Conservation (phyloP, 495 filamentous ascomycete genomes). For the Aeminium ludgeri region DNA sequence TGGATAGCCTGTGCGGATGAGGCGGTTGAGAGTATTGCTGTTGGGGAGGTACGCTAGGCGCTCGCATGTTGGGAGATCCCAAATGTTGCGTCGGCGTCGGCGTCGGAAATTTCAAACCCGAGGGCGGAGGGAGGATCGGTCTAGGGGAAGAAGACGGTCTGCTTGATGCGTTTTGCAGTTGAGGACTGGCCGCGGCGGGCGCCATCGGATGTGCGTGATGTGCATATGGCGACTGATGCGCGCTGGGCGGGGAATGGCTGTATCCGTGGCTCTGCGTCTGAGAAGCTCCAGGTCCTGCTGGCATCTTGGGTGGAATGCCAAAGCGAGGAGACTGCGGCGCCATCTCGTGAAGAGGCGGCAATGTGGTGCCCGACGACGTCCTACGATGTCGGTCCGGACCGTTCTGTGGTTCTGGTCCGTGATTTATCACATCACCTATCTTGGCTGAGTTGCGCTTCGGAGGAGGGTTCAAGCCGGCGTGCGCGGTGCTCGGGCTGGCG, state of each 20-base stretch:
- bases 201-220: constrained; percentile 9
- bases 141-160: constrained; percentile 16
- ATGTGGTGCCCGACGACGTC: constrained; percentile 10
- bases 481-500: background rate
- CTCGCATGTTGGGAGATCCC: constrained; percentile 5
- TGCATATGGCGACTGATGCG: constrained; percentile 20
- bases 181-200: constrained; percentile 5
- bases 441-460: constrained; percentile 7
- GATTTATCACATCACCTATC: constrained; percentile 18
- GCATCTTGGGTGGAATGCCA: constrained; percentile 12
- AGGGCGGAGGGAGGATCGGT: constrained; percentile 14
- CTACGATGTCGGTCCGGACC: constrained; percentile 6
- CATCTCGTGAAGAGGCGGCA: constrained; percentile 12
- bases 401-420: constrained; percentile 12
- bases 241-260: constrained; percentile 2
- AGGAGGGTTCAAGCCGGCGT: background rate
- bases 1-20: constrained; percentile 7
- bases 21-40: constrained; percentile 18
- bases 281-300: constrained; percentile 4
- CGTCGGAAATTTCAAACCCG: constrained; percentile 14
- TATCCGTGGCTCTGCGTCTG: background rate
- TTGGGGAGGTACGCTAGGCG: constrained; percentile 6
- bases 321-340: constrained; percentile 12
- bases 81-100: constrained; percentile 5
- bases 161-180: constrained; percentile 13